Base-by-base conservation (phyloP, 2,329 filamentous ascomycete species). In the Pezicula rhizophila region DNA sequence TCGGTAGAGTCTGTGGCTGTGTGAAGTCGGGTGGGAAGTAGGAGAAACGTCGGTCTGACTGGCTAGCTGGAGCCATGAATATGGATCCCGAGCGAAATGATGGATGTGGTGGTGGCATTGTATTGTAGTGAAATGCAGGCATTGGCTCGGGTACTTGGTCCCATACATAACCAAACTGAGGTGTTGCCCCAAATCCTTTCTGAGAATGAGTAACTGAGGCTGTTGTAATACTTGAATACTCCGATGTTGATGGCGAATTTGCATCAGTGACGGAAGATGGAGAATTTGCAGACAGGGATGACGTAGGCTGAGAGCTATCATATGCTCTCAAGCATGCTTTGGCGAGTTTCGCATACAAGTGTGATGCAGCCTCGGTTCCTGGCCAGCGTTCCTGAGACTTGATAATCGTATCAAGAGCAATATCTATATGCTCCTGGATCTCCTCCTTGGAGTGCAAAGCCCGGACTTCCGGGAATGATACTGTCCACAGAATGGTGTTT, bases 331-430 rank as follows among this genome's bases (percentile, higher is more conserved):
- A 73, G 60, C 91, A 95, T 11, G 91, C 90, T 50, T 79, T 81
- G 42, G 92, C 85, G 44, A 99, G 80, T 54, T 89, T 90, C n/a
- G 79, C 76, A 63, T 96, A 97, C 11, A 97, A 78, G 58, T 93
- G 82, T 8, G 89, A 82, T 3, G 91, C 90, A 14, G 89, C 87
- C 35, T 84, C 79, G 2, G 92, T 90, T 10, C 92, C 93, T 0
- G 93, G 93, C 93, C 93, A 97, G 52, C 91, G 79, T 61, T 92
- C 87, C 0, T 87, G 86, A 49, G 89, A 91, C 49, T 85, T 80
- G 50, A 84, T 78, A 52, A 97, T 85, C 4, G 87, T 85, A 46
- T 91, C 85, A 50, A 96, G 72, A 0, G 88, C 87, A 17, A 83
- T 78, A 42, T 84, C 77, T 39, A 96, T 76, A 56, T 93, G 78